Conservation (phyloP, 2,329 filamentous ascomycete species). For the Diaporthe sp. region DNA sequence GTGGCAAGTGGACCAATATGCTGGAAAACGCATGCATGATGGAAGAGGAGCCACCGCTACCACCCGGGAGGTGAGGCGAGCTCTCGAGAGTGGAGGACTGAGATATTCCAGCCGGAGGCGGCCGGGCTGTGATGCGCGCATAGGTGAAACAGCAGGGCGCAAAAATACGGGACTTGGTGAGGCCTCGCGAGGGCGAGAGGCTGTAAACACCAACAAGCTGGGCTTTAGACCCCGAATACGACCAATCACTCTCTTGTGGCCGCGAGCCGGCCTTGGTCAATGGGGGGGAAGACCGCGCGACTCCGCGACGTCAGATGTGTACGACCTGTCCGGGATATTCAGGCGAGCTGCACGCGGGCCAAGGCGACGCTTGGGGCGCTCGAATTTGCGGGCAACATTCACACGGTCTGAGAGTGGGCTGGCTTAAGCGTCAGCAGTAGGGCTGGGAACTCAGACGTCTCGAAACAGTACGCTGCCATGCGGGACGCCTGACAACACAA, state of each 20-base stretch:
- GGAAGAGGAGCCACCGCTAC: conserved; percentile 77
- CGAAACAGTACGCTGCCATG: not conserved
- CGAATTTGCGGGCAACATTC: conserved; percentile 6
- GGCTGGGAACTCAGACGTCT: conserved; percentile 11
- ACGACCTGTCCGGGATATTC: not conserved
- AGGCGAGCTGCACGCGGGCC: not conserved
- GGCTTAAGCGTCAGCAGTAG: conserved; percentile 13
- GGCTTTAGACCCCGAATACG: not conserved
- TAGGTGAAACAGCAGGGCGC: conserved; percentile 1
- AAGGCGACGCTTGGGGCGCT: conserved; percentile 13
- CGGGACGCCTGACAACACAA: conserved; percentile 12
- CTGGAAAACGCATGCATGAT: conserved; percentile 97
- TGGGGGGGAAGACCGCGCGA: not conserved
- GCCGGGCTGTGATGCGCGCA: conserved; percentile 13
- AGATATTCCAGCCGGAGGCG: not conserved
- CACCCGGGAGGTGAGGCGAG: conserved; percentile 38
- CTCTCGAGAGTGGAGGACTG: not conserved
- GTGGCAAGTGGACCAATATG: conserved; percentile 99
- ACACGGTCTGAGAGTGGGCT: not conserved
- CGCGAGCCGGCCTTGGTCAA: conserved; percentile 3
- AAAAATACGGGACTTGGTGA: not conserved
- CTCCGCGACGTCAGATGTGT: conserved; percentile 1
- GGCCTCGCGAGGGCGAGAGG: not conserved
- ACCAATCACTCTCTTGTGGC: not conserved
- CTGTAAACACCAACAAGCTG: not conserved